Evolutionary conservation across 352 stramenopile species (phyloP).

Genomic region (Phytophthora ramorum): DNA sequence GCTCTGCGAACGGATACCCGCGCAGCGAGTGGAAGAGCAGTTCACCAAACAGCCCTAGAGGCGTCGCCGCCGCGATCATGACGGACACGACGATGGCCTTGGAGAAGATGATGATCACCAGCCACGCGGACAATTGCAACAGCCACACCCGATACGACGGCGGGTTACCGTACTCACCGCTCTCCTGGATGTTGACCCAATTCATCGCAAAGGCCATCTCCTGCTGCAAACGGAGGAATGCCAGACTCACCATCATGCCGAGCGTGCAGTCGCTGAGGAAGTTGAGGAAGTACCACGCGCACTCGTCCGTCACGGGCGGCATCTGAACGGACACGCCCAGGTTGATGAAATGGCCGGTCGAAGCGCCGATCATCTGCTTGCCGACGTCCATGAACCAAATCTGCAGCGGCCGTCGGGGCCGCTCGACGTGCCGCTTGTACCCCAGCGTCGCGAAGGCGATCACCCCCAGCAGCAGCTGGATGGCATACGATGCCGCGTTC

Average conservation of each 20-base stretch:
- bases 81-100: slow-evolving; percentile 83
- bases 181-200: slow-evolving; percentile 80
- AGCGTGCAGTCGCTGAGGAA: slow-evolving; percentile 84
- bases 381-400: slow-evolving; percentile 86
- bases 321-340: slow-evolving; percentile 72
- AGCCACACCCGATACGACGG: slow-evolving; percentile 73
- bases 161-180: slow-evolving; percentile 77
- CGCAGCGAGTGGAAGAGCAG: slow-evolving; percentile 70
- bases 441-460: slow-evolving; percentile 76
- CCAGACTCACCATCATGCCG: slow-evolving; percentile 79
- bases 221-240: slow-evolving; percentile 78
- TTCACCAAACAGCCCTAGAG: slow-evolving; percentile 66
- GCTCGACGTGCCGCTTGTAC: slow-evolving; percentile 88
- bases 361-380: slow-evolving; percentile 82
- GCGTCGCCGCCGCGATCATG: slow-evolving; percentile 54
- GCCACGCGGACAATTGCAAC: slow-evolving; percentile 65
- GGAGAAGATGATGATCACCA: slow-evolving; percentile 81
- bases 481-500: slow-evolving; percentile 67
- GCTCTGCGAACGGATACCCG: slow-evolving; percentile 70
- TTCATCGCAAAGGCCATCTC: slow-evolving; percentile 77
- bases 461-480: slow-evolving; percentile 72
- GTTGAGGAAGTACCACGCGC: slow-evolving; percentile 89
- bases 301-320: slow-evolving; percentile 83
- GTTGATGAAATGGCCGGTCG: slow-evolving; percentile 76
- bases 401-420: slow-evolving; percentile 67